Percentiles rank a stretch among this genome's conserved stretches.
Conservation (phyloP, 2,329 filamentous ascomycete species). For the Neopestalotiopsis clavispora region DNA sequence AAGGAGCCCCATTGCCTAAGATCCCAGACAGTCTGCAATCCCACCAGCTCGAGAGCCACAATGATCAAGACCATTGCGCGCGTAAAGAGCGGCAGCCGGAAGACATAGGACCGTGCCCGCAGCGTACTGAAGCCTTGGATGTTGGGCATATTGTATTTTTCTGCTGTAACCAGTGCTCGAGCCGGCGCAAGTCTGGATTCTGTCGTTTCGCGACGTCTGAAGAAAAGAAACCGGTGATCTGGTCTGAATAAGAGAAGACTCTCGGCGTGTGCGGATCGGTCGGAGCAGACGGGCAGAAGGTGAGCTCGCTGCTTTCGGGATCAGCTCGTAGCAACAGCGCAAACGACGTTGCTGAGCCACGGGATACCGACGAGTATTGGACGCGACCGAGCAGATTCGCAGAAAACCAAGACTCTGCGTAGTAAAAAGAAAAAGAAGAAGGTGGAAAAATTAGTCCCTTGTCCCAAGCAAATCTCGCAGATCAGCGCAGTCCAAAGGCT, state of each 20-base stretch:
- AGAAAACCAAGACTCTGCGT: not conserved
- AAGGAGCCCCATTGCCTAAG: slow-evolving; percentile 79
- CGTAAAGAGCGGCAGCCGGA: slow-evolving; percentile 88
- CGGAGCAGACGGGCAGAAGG: not conserved
- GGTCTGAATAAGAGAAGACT: not conserved
- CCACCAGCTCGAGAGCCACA: slow-evolving; percentile 69
- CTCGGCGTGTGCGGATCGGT: not conserved
- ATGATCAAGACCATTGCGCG: slow-evolving; percentile 72
- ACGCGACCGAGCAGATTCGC: not conserved
- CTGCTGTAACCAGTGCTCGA: not conserved
- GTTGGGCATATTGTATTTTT: slow-evolving; percentile 35
- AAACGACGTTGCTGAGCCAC: not conserved
- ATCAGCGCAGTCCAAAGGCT: not conserved
- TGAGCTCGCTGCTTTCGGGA: not conserved
- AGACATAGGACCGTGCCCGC: slow-evolving; percentile 79
- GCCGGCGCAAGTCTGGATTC: not conserved
- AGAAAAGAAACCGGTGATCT: not conserved
- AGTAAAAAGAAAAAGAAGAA: not conserved
- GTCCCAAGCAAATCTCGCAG: not conserved
- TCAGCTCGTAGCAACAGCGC: not conserved
- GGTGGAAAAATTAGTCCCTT: not conserved
- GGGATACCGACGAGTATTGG: not conserved
- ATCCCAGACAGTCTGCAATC: slow-evolving; percentile 73
- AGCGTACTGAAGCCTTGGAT: slow-evolving; percentile 67
- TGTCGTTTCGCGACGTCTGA: not conserved